phyloP scores from a whole-genome alignment of 768 basidiomycete genomes.

The Daedaleopsis sinensis region DNA sequence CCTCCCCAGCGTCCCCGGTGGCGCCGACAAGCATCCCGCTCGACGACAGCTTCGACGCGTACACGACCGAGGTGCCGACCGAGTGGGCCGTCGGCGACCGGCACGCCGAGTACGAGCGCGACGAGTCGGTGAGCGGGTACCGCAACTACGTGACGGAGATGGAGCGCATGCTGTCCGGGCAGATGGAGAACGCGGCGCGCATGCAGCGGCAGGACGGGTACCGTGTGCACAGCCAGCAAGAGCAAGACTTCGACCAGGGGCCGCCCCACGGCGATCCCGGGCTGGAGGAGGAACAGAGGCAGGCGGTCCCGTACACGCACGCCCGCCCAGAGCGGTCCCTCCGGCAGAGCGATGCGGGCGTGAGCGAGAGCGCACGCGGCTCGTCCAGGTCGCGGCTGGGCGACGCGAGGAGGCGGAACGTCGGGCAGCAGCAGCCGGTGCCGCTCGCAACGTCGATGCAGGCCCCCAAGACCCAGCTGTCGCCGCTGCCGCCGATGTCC shows the following conservation, averaged over 20 bases:
- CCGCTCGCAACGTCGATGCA: neutral
- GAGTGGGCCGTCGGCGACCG: constrained; percentile 25
- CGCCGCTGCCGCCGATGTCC: neutral
- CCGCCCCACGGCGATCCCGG: neutral
- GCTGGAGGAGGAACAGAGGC: neutral
- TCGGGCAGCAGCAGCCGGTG: neutral
- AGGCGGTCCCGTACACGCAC: neutral
- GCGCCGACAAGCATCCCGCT: constrained; percentile 28
- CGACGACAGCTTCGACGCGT: constrained; percentile 33
- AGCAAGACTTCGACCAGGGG: too few species aligned
- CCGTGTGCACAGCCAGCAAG: neutral
- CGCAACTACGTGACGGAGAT: constrained; percentile 34
- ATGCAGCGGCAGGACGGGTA: constrained; percentile 7
- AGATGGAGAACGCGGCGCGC: constrained; percentile 20
- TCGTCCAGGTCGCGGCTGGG: constrained; percentile 6
- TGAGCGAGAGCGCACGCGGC: constrained; percentile 11
- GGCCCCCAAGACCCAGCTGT: neutral
- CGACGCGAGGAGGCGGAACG: neutral
- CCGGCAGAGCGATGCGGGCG: constrained; percentile 7
- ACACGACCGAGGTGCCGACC: constrained; percentile 31
- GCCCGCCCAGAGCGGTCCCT: neutral
- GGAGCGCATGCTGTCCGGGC: constrained; percentile 31
- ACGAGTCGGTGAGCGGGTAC: constrained; percentile 32
- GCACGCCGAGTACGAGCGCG: constrained; percentile 24
- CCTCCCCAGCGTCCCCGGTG: constrained; percentile 1